Conservation (phyloP, 2,329 filamentous ascomycete species). For the Ophiostoma sp. region DNA sequence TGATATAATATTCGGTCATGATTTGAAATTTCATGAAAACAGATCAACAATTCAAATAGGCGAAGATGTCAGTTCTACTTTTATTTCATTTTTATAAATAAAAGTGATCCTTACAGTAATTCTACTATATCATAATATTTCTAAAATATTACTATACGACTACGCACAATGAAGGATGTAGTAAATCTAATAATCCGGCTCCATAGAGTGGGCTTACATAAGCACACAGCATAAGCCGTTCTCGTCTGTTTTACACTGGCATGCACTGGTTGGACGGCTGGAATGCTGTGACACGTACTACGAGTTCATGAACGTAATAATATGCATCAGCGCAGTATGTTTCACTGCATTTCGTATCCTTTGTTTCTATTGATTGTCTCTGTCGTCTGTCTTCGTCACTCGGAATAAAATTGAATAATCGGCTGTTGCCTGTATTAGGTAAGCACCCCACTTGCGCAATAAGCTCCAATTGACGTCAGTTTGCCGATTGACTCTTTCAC, state of each 20-base stretch:
- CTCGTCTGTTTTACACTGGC: background rate
- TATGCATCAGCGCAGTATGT: too few relatives aligned
- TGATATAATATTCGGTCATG: too few relatives aligned
- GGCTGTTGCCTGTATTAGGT: slow-evolving; percentile 1
- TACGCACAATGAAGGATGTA: background rate
- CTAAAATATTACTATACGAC: background rate
- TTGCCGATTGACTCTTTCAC: background rate
- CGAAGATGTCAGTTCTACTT: background rate
- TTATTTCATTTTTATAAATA: background rate
- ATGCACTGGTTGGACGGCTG: background rate
- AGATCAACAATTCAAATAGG: too few relatives aligned
- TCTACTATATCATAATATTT: background rate
- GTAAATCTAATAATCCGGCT: too few relatives aligned
- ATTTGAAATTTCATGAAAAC: too few relatives aligned
- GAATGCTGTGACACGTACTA: background rate
- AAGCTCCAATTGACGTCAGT: slow-evolving; percentile 5
- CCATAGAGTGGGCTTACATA: background rate
- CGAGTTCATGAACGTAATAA: too few relatives aligned
- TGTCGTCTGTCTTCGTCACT: too few relatives aligned
- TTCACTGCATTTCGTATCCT: background rate
- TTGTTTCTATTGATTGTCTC: background rate
- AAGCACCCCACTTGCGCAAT: background rate
- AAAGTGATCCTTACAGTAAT: too few relatives aligned
- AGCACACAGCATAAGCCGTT: background rate
- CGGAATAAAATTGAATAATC: background rate